Percentiles rank a stretch among this genome's conserved stretches.
Conservation (phyloP, 257 asterid genomes). For the Echites panduratus region DNA sequence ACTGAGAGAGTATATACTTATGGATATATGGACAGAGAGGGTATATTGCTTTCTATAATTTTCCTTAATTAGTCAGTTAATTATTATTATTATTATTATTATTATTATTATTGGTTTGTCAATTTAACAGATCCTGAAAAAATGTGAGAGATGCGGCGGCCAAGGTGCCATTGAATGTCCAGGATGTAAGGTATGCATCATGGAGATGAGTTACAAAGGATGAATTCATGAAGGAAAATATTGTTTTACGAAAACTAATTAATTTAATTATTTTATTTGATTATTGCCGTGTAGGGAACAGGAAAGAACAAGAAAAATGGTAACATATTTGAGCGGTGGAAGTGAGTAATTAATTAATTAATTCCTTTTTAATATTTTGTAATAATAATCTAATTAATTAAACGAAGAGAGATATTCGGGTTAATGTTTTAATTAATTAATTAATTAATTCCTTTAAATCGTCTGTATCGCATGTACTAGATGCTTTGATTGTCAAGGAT, state of each 20-base stretch:
- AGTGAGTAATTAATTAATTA: constrained; percentile 34
- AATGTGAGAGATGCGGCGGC: constrained; percentile 64
- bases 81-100: not conserved
- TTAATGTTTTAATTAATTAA: not conserved
- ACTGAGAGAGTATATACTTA: no score
- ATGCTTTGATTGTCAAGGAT: constrained; percentile 92
- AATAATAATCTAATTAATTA: not conserved
- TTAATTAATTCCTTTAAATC: no score
- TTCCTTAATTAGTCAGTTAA: no score
- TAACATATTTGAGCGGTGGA: constrained; percentile 83
- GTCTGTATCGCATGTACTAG: no score
- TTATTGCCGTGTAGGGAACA: constrained; percentile 46
- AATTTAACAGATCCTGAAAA: constrained; percentile 34
- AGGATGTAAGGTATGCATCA: constrained; percentile 69
- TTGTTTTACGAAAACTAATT: no score
- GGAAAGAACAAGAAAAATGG: constrained; percentile 94
- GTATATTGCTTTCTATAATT: no score
- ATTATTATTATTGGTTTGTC: not conserved
- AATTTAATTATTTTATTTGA: not conserved
- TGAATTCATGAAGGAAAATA: no score
- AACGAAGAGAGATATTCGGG: not conserved
- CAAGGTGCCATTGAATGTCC: constrained; percentile 83
- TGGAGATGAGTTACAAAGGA: no score
- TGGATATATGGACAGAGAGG: no score
- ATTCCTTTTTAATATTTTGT: not conserved